Conservation (phyloP, 139 green algal genomes). For the Penium margaritaceum region DNA sequence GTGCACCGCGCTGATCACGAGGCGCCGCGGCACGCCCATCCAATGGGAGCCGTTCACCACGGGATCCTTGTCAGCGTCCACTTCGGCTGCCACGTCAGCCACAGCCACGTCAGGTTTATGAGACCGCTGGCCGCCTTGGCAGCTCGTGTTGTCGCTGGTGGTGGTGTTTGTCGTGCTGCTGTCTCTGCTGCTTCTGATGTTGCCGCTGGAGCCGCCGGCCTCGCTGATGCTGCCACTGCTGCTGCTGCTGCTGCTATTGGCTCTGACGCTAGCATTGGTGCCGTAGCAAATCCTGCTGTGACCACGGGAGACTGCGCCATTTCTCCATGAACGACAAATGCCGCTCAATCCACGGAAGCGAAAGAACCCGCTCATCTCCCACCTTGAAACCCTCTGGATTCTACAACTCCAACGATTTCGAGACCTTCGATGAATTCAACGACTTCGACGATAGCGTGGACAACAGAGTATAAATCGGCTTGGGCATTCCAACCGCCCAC, state of each 20-base stretch:
- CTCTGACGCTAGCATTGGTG: no score
- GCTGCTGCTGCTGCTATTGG: no score
- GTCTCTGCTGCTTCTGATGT: no score
- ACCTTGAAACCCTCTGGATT: no score
- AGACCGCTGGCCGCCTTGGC: background rate
- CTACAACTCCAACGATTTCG: background rate
- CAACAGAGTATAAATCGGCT: background rate
- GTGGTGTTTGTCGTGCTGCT: background rate
- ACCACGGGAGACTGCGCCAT: background rate
- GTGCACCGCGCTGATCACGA: background rate
- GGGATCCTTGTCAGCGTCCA: background rate
- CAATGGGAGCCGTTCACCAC: background rate
- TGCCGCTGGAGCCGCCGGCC: no score
- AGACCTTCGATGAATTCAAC: no score
- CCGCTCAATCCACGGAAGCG: no score
- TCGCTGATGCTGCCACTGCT: no score
- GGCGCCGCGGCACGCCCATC: background rate
- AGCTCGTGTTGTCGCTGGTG: background rate
- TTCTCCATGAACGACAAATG: background rate
- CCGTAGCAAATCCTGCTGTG: no score
- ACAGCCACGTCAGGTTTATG: no score
- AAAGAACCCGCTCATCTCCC: no score
- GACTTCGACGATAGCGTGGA: slow-evolving; percentile 1
- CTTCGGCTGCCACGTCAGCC: background rate
- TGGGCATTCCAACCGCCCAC: background rate